These are phyloP conservation scores for Tetratostichococcus sp. DNA, from an alignment of 139 green algal species.

Conservation along the genomic window DNA sequence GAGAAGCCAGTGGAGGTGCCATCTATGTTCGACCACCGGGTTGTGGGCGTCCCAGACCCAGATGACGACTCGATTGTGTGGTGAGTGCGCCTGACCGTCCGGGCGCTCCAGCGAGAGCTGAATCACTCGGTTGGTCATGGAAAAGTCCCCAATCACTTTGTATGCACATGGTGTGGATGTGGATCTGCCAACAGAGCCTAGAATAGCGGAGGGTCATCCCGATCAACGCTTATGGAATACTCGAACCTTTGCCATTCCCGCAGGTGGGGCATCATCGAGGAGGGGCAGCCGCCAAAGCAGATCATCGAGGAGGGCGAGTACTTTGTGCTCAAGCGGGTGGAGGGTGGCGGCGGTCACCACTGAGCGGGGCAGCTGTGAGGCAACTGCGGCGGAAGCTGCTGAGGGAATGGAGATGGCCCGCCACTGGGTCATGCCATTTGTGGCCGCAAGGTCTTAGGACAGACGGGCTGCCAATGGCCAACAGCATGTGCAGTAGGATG, in stretches of 20 bases:
- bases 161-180: too few relatives aligned
- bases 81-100: slow-evolving; percentile 26
- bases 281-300: slow-evolving; percentile 62
- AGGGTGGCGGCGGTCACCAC: slow-evolving; percentile 24
- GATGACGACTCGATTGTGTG: slow-evolving; percentile 65
- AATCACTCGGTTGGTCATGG: too few relatives aligned
- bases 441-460: too few relatives aligned
- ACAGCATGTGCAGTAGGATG: too few relatives aligned
- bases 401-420: too few relatives aligned
- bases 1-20: slow-evolving; percentile 65
- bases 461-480: too few relatives aligned
- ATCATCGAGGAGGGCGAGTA: slow-evolving; percentile 70
- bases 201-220: too few relatives aligned
- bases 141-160: too few relatives aligned
- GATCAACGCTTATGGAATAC: too few relatives aligned
- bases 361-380: background rate
- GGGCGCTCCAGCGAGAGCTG: too few relatives aligned
- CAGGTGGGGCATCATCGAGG: slow-evolving; percentile 52
- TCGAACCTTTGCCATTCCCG: background rate
- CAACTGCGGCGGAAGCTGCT: too few relatives aligned
- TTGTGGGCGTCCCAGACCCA: slow-evolving; percentile 70
- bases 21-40: slow-evolving; percentile 42
- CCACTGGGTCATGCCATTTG: too few relatives aligned
- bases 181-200: background rate
- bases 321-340: slow-evolving; percentile 63